These are phyloP conservation scores for Chaetomiaceae sp. DNA, from an alignment of 2,329 filamentous ascomycete species.

Conservation along the genomic window DNA sequence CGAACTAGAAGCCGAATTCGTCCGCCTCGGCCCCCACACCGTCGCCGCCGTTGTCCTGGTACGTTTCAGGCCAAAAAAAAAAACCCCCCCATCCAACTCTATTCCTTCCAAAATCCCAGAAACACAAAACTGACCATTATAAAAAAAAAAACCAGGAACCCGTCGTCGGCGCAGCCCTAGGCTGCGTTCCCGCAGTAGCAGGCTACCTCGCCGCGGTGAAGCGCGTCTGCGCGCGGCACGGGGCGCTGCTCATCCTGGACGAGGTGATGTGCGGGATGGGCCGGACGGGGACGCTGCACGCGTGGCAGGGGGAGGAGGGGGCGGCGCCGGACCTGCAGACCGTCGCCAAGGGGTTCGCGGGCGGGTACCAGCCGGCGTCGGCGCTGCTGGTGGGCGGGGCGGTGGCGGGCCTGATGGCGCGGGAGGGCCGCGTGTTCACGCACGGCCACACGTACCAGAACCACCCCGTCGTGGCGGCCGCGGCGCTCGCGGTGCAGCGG, in stretches of 20 bases:
- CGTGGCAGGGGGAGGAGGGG: conserved; percentile 55
- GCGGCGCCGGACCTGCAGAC: conserved; percentile 61
- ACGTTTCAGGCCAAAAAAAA: no score
- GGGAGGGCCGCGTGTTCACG: conserved; percentile 32
- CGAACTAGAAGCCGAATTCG: conserved; percentile 61
- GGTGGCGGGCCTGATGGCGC: conserved; percentile 44
- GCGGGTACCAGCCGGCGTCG: conserved; percentile 59
- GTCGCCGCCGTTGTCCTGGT: conserved; percentile 63
- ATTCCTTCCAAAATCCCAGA: no score
- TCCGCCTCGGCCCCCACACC: conserved; percentile 54
- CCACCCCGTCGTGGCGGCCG: conserved; percentile 55
- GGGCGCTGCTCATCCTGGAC: conserved; percentile 71
- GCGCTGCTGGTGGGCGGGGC: conserved; percentile 51
- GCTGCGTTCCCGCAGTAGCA: conserved; percentile 60
- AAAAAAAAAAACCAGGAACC: no score
- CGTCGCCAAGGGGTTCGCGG: conserved; percentile 62
- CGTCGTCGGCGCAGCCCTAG: conserved; percentile 64
- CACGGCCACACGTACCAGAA: conserved; percentile 62
- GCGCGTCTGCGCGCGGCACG: conserved; percentile 64
- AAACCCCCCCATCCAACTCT: no score
- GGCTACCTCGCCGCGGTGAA: conserved; percentile 69
- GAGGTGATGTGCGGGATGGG: conserved; percentile 71
- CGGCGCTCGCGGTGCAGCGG: conserved; percentile 58
- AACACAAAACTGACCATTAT: no score
- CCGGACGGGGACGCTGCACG: conserved; percentile 54